Percentiles rank a stretch among this genome's conserved stretches.
Evolutionary conservation across 495 filamentous ascomycete genomes (phyloP).

Genomic region (Amorphotheca resinae): DNA sequence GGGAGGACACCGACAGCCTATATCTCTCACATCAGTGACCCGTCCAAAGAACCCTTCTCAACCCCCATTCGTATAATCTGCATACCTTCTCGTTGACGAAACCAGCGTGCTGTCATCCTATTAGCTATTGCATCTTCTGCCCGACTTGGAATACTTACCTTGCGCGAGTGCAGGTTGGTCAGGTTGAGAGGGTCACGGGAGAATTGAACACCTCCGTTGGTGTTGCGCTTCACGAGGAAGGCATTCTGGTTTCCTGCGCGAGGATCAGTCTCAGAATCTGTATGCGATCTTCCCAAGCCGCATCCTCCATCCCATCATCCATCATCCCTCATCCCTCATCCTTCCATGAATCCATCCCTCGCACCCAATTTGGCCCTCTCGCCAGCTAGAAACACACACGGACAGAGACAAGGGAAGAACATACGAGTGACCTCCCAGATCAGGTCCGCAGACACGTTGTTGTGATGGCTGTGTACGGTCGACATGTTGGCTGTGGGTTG

Average conservation of each 20-base stretch:
- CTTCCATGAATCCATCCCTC: not conserved
- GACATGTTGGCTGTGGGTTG: slow-evolving; percentile 35
- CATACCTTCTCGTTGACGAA: slow-evolving; percentile 87
- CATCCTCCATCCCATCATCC: not conserved
- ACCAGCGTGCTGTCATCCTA: slow-evolving; percentile 59
- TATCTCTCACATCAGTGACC: slow-evolving; percentile 6
- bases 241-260: slow-evolving; percentile 60
- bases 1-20: slow-evolving; percentile 61
- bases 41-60: not conserved
- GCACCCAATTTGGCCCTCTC: not conserved
- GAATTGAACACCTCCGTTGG: slow-evolving; percentile 66
- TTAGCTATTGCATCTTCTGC: not conserved
- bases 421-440: slow-evolving; percentile 85
- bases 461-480: slow-evolving; percentile 14
- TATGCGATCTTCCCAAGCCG: not conserved
- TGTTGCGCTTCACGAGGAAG: slow-evolving; percentile 80
- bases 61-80: not conserved
- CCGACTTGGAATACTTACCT: slow-evolving; percentile 41
- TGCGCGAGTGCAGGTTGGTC: slow-evolving; percentile 78
- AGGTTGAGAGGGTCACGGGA: slow-evolving; percentile 90
- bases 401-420: too few species aligned
- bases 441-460: slow-evolving; percentile 67
- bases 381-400: too few species aligned
- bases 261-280: slow-evolving; percentile 10
- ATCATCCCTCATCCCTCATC: not conserved